Evolutionary conservation across 116 monocot genomes (phyloP).

Genomic region (Iris pallida): DNA sequence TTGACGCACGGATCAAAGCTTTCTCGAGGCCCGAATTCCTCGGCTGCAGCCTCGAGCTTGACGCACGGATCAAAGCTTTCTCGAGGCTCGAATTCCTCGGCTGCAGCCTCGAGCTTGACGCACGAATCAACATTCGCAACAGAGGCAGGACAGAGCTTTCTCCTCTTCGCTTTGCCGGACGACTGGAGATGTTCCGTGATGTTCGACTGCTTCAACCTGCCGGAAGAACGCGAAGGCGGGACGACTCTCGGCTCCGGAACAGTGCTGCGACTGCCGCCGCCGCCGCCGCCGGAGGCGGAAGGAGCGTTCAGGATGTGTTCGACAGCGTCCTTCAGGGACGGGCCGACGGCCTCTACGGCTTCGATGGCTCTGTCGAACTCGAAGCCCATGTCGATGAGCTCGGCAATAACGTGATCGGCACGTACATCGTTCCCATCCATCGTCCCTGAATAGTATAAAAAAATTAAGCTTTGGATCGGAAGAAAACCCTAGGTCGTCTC

Average conservation of each 20-base stretch:
- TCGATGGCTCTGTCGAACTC: conserved; percentile 45
- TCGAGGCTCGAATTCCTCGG: not conserved
- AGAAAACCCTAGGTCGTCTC: too few relatives aligned
- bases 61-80: not conserved
- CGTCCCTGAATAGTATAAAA: too few relatives aligned
- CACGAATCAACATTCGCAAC: not conserved
- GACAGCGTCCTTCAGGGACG: conserved; percentile 56
- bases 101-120: not conserved
- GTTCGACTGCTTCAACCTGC: conserved; percentile 58
- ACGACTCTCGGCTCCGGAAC: not conserved
- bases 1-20: too few relatives aligned
- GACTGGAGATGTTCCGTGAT: conserved; percentile 49
- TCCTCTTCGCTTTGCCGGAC: conserved; percentile 23
- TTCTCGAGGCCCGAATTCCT: not conserved
- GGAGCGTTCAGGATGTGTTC: conserved; percentile 66
- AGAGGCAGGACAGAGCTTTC: conserved; percentile 7
- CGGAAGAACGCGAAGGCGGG: not conserved
- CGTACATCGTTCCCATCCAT: conserved; percentile 41
- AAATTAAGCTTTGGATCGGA: too few relatives aligned
- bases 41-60: not conserved
- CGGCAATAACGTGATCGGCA: conserved; percentile 59
- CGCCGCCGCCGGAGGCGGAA: conserved; percentile 7
- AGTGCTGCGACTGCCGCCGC: not conserved
- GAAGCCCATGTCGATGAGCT: conserved; percentile 89
- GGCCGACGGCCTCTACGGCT: conserved; percentile 66